Percentiles rank a stretch among this genome's conserved stretches.
Evolutionary conservation across 129 eudicot species (phyloP).

Genomic region (Mikania micrantha): DNA sequence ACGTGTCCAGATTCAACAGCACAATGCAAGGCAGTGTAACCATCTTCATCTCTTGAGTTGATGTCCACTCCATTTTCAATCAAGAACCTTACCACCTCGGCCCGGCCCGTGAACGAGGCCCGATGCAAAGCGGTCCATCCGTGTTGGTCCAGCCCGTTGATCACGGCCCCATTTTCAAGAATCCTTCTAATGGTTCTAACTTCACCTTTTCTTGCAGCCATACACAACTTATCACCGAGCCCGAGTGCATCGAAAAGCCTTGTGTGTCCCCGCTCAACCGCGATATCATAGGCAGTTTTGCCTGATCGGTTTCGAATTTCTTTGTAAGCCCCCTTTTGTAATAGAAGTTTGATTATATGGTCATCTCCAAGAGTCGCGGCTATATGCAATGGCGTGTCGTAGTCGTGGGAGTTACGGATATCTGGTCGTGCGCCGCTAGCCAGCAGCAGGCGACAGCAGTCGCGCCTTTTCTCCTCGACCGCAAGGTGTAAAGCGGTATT

Average conservation of each 20-base stretch:
- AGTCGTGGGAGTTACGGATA: slow-evolving; percentile 31
- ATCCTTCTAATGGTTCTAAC: slow-evolving; percentile 38
- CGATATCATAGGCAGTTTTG: slow-evolving; percentile 69
- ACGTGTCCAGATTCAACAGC: slow-evolving; percentile 71
- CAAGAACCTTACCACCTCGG: slow-evolving; percentile 40
- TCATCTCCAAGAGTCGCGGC: slow-evolving; percentile 67
- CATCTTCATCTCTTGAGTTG: slow-evolving; percentile 58
- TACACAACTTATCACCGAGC: slow-evolving; percentile 51
- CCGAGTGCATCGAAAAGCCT: slow-evolving; percentile 53
- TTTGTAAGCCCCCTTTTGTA: slow-evolving; percentile 68
- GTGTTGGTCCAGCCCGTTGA: slow-evolving; percentile 68
- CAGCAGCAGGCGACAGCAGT: slow-evolving; percentile 48
- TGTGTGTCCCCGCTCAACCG: slow-evolving; percentile 59
- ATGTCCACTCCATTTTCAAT: slow-evolving; percentile 55
- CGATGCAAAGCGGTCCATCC: slow-evolving; percentile 79
- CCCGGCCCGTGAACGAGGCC: slow-evolving; percentile 59
- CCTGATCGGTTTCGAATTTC: slow-evolving; percentile 51
- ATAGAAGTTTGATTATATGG: slow-evolving; percentile 57
- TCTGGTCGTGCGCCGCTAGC: slow-evolving; percentile 36
- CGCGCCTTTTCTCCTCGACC: slow-evolving; percentile 57
- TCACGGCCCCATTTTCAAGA: slow-evolving; percentile 53
- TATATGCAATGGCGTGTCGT: slow-evolving; percentile 61
- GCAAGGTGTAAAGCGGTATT: slow-evolving; percentile 65
- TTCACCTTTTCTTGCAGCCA: slow-evolving; percentile 69
- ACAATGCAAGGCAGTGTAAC: slow-evolving; percentile 73